Percentiles rank a stretch among this genome's conserved stretches.
These are phyloP conservation scores for Daldinia childiae DNA, from an alignment of 495 filamentous ascomycete genomes.

Conservation along the genomic window DNA sequence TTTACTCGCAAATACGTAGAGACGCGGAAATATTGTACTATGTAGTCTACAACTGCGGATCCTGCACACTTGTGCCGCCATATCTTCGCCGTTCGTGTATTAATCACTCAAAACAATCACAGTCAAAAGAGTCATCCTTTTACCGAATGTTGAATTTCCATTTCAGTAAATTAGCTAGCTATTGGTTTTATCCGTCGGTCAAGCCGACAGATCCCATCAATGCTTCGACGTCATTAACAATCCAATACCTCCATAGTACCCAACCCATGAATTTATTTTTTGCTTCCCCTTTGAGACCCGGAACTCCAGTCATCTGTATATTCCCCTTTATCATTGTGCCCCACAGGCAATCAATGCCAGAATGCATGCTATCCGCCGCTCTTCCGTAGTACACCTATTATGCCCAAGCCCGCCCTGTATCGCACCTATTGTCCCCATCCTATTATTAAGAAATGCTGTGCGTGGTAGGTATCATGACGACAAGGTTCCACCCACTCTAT, in stretches of 20 bases:
- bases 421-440: constrained; percentile 15
- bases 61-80: constrained; percentile 16
- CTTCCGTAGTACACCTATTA: constrained; percentile 24
- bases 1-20: not conserved
- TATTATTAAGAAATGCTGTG: constrained; percentile 21
- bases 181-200: constrained; percentile 22
- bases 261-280: constrained; percentile 11
- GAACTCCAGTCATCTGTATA: constrained; percentile 23
- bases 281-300: constrained; percentile 1
- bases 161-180: constrained; percentile 28
- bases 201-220: constrained; percentile 6
- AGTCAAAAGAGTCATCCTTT: constrained; percentile 5
- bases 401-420: constrained; percentile 12
- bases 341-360: constrained; percentile 21
- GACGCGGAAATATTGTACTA: not conserved
- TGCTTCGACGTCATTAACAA: constrained; percentile 7
- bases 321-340: constrained; percentile 9
- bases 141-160: constrained; percentile 32
- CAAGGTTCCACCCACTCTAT: constrained; percentile 30
- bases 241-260: not conserved
- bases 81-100: constrained; percentile 17
- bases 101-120: not conserved
- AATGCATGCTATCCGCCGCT: constrained; percentile 21
- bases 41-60: not conserved
- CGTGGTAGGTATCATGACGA: constrained; percentile 32